Conservation (phyloP, 495 filamentous ascomycete species). For the Aspergillus homomorphus region DNA sequence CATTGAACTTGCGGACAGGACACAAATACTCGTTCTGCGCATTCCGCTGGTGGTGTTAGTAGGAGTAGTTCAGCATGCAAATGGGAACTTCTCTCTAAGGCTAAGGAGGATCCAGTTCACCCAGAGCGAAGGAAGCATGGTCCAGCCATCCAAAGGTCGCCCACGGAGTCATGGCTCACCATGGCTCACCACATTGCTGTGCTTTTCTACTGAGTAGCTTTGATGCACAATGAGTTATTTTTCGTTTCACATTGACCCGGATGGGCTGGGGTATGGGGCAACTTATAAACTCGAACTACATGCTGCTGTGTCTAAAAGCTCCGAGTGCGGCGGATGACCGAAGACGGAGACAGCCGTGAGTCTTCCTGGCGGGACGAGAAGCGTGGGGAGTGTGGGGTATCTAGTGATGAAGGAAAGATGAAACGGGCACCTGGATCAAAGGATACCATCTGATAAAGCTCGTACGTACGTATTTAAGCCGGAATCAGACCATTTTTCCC, state of each 20-base stretch:
- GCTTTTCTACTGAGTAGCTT: neutral
- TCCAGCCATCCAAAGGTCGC: neutral
- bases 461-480: neutral
- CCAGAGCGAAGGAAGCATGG: neutral
- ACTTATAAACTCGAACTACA: neutral
- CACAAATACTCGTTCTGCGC: no score
- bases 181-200: neutral
- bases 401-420: neutral
- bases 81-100: no score
- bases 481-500: neutral
- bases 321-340: neutral
- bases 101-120: conserved; percentile 4
- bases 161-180: neutral
- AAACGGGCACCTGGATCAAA: neutral
- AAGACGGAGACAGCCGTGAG: neutral
- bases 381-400: neutral
- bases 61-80: no score
- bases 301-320: neutral
- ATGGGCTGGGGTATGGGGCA: neutral
- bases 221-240: neutral
- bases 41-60: no score
- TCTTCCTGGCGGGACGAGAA: neutral
- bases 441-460: neutral
- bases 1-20: no score
- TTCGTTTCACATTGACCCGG: neutral